These are phyloP conservation scores for Euphrasia confusa DNA, from an alignment of 257 asterid genomes.

Conservation along the genomic window DNA sequence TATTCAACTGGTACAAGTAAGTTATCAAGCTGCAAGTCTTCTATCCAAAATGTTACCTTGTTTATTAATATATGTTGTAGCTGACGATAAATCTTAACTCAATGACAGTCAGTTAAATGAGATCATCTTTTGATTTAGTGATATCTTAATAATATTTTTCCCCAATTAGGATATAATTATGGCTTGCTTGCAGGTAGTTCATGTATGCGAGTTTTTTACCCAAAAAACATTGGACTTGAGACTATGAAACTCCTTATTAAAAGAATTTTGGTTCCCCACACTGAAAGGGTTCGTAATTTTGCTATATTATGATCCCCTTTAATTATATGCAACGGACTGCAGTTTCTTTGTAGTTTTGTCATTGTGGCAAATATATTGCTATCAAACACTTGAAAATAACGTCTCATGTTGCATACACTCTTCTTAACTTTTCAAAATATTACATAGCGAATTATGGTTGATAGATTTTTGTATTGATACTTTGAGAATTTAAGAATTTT, in stretches of 20 bases:
- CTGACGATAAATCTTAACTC: neutral
- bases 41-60: conserved; percentile 9
- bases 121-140: conserved; percentile 1
- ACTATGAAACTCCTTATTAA: too few relatives aligned
- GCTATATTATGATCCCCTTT: neutral
- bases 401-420: neutral
- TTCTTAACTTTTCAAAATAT: neutral
- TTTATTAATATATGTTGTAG: conserved; percentile 1
- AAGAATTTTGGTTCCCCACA: neutral
- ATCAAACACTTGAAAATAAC: neutral
- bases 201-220: conserved; percentile 3
- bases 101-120: neutral
- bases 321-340: neutral
- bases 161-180: neutral
- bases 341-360: neutral
- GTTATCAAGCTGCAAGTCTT: conserved; percentile 35
- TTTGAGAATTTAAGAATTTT: conserved; percentile 1
- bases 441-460: neutral
- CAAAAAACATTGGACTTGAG: too few relatives aligned
- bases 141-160: conserved; percentile 6
- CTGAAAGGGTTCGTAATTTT: neutral
- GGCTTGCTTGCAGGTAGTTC: neutral
- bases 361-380: conserved; percentile 1
- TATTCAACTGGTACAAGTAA: conserved; percentile 99
- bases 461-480: neutral